phyloP scores from a whole-genome alignment of 2,329 filamentous ascomycete genomes.

The Lasiodiplodia theobromae region DNA sequence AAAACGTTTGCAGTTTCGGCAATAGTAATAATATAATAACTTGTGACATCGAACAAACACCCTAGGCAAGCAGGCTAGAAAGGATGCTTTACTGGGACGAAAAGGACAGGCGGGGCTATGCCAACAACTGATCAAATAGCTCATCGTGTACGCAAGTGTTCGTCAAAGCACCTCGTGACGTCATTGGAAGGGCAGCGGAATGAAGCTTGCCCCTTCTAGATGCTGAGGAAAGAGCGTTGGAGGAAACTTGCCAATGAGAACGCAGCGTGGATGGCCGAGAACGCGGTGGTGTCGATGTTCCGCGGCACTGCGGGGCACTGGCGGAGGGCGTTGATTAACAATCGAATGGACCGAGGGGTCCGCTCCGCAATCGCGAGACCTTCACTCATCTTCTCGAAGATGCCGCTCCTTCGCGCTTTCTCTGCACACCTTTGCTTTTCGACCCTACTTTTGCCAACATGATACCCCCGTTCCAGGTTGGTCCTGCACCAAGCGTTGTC shows the following conservation, averaged over 20 bases:
- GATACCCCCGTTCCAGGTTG: constrained; percentile 40
- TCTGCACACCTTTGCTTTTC: neutral
- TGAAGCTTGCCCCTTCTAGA: neutral
- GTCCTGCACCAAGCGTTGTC: neutral
- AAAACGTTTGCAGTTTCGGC: too few species aligned
- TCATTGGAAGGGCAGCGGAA: constrained; percentile 3
- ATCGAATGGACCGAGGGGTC: constrained; percentile 12
- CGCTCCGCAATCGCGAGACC: constrained; percentile 25
- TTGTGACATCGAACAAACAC: neutral
- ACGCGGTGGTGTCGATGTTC: neutral
- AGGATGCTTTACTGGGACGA: neutral
- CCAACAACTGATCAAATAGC: neutral
- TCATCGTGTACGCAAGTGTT: neutral
- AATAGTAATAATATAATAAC: neutral
- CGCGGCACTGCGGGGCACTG: neutral
- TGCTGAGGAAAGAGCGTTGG: neutral
- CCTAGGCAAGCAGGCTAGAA: neutral
- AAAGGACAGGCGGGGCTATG: neutral
- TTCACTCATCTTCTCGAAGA: constrained; percentile 28
- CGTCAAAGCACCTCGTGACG: neutral
- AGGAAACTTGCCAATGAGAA: neutral
- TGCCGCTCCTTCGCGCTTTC: constrained; percentile 7
- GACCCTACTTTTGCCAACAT: constrained; percentile 20
- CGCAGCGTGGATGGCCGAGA: neutral
- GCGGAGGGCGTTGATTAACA: constrained; percentile 1